Conservation (phyloP, 2,329 filamentous ascomycete species). For the Fusarium humuli region DNA sequence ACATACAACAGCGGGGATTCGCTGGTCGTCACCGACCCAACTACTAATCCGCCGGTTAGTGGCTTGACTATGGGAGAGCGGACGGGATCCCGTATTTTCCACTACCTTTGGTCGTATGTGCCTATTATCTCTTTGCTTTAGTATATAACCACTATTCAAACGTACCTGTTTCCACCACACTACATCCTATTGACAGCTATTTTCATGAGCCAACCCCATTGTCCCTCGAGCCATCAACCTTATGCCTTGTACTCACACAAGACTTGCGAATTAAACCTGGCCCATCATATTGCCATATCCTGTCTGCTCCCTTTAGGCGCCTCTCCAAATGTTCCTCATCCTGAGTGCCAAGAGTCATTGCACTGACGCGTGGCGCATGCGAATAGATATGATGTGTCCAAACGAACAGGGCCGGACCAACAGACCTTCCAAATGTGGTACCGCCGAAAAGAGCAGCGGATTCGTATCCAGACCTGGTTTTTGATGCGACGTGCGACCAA, state of each 20-base stretch:
- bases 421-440: conserved; percentile 6
- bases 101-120: conserved; percentile 25
- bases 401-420: neutral
- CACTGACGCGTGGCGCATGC: neutral
- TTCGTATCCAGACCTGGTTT: neutral
- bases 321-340: neutral
- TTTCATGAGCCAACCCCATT: neutral
- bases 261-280: accelerated
- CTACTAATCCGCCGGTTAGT: conserved; percentile 27
- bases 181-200: neutral
- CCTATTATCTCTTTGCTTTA: accelerated
- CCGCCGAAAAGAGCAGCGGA: neutral
- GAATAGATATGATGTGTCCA: neutral
- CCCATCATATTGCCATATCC: neutral
- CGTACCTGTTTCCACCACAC: neutral
- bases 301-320: neutral
- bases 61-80: conserved; percentile 28
- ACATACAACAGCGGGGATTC: conserved; percentile 29
- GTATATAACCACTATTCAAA: neutral
- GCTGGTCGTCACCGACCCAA: conserved; percentile 28
- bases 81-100: conserved; percentile 29
- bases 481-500: neutral
- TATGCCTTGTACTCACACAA: neutral
- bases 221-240: neutral
- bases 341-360: neutral